Base-by-base conservation (phyloP, 768 basidiomycete genomes). In the Lentinula sp. region DNA sequence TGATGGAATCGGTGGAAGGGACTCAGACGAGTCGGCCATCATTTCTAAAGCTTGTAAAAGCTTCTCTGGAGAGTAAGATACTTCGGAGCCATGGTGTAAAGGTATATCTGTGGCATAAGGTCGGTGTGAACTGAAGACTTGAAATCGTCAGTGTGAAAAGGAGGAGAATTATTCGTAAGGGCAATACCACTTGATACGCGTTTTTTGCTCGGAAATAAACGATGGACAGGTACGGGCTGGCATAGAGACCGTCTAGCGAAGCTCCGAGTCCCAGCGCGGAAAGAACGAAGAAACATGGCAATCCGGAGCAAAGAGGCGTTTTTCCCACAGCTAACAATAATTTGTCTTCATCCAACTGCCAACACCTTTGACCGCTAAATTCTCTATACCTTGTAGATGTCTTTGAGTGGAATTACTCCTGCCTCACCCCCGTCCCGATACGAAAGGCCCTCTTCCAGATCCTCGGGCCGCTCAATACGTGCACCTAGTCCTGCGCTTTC, bases 401-500 rank as follows among this genome's bases (percentile, higher is more conserved):
- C 35, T 18, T 51, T 23, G 12, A 33, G 32, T 36, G 28, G 20
- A 33, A 16, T 15, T 18, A n/a, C 50, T 46, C 16, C 45, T 15
- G 12, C 50, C 35, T 51, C 73, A 51, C 50, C 50, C 15, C 8
- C 50, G 36, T 35, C 28, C 15, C 50, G 50, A 33, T 6, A 51
- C 50, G 50, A 51, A 51, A 39, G 82, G 60, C 75, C 82, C 57
- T 82, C 82, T 32, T 83, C 82, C 33, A 77, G 82, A 57, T 70
- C 67, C 45, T 83, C 81, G 0, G 45, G 73, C n/a, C 74, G 75
- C 41, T 85, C 82, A 55, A 68, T 72, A 54, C 81, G 78, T 63
- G 77, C 85, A 16, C 76, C 81, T 35, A 88, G 85, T 66, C 86
- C 87, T 28, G 77, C 79, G 13, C 66, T 79, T 46, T 79, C 82